Base-by-base conservation (phyloP, 2,329 filamentous ascomycete species). In the Chrysoporthe puriensis region DNA sequence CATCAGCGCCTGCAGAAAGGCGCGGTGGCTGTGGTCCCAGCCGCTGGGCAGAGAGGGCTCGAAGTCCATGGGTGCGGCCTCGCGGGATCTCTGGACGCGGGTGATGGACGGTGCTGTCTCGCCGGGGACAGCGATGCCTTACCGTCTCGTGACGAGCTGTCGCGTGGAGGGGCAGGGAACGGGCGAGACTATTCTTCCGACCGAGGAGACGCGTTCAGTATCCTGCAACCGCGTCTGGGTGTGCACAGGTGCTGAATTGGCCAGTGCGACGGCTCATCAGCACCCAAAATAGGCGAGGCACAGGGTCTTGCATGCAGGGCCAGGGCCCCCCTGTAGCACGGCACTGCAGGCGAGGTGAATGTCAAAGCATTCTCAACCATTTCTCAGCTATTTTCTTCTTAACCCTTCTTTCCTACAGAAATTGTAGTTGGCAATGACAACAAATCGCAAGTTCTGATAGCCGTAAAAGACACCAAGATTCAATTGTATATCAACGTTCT, bases 1-100 rank as follows among this genome's bases (percentile, higher is more conserved):
- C 78, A 97, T 85, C 72, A 99, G 89, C 61, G 92, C 92, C 79
- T 99, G 96, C 0, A 98, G 84, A 75, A 99, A 97, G 9, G 95
- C 94, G 67, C 93, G 90, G 77, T 97, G 92, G 70, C 85, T 85
- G 76, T 96, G 83, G 66, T 77, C 76, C 74, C 86, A 87, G 32
- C 79, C 77, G 0, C 71, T 70, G 3, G 74, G 74, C 13, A 79
- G 61, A 21, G 77, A 73, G 21, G 75, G 74, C 46, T 78, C 74
- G 68, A 78, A 77, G 21, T 78, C 76, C 64, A 61, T 61, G 4
- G 57, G n/a, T 4, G 4, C 11, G 44, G 40, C 57, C 36, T 42
- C n/a, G 18, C 5, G 7, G n/a, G 36, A 13, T 40, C 40, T 42
- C n/a, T 11, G 18, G 14, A 26, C 54, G 3, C 21, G 34, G 26